Evolutionary conservation across 2,329 filamentous ascomycete genomes (phyloP), one percentile per base, ranked within the genome.

Genomic region (Hymenoscyphus fructigenus): DNA sequence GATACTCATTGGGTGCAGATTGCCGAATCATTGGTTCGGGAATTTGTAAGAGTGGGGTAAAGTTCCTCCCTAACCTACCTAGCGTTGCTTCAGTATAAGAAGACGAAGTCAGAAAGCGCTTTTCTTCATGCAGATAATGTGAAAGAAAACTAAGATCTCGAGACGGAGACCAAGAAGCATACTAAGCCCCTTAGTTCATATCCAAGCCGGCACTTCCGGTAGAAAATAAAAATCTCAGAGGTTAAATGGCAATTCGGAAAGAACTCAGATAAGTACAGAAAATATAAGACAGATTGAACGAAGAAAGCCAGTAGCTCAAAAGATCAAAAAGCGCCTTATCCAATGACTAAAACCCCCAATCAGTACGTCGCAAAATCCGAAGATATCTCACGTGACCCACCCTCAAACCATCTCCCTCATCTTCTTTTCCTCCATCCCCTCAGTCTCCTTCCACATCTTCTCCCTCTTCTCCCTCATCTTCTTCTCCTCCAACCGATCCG

Each of bases 361-460:
- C 3, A 53, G 47, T 26, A 23, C 20, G 26, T 53, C 47, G 10
- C n/a, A 53, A n/a, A 26, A 53, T 53, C 47, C 2, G 1, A 20
- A 53, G 14, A 53, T 14, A 53, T 28, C 34, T 15, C 57, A 59
- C 38, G 57, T 59, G 57, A 59, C 57, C 36, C 20, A 29, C 34
- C n/a, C 41, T 64, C 58, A 66, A 47, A 61, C 65, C 65, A 66
- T 64, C 47, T 61, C 61, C 26, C 60, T 61, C 64, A 66, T 61
- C 57, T 61, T 47, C 29, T 60, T 56, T 34, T 63, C 64, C 28
- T 32, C 32, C 60, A 63, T 44, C 9, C 61, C 61, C 57, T 66
- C 64, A 44, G 55, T 63, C 50, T 66, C 64, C 50, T 63, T 60
- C 64, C 64, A 66, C 32, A 56, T 66, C 57, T 59, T 63, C 56